Base-by-base conservation (phyloP, 176 grass and related monocot genomes). In the Neostapfia colusana region DNA sequence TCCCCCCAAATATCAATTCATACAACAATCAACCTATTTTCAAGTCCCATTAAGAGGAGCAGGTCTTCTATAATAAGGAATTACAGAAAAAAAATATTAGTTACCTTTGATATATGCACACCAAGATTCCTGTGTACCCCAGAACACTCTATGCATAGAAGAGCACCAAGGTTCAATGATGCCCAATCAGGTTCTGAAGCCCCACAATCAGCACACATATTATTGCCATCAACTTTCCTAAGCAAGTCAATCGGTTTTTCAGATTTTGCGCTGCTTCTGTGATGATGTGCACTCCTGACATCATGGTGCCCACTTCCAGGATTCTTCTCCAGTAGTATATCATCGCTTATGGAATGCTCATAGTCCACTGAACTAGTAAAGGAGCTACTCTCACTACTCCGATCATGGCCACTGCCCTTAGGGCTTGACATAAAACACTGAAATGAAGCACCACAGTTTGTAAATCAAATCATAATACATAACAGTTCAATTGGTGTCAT, bases 21-120 rank as follows among this genome's bases (percentile, higher is more conserved):
- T 63, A 11, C 36, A 69, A 46, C 16, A 80, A 84, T 14, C 40
- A 74, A 79, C 62, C 11, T 58, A 49, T 41, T 20, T 41, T 41
- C 71, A 67, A 55, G n/a, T 44, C 12, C 0, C 41, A 82, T 56
- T 40, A 79, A 68, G 31, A 78, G n/a, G n/a, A n/a, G n/a, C 25
- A 61, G 12, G 4, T 4, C 2, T 72, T 75, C n/a, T 72, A 23
- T 37, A 81, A 65, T 18, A 69, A 57, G 11, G 46, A 63, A 70
- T 84, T 63, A 48, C 49, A 75, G 38, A 42, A 55, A 43, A 78
- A 46, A 23, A 61, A 28, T 89, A 8, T 68, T 31, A 63, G 28
- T 85, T 85, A 92, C 95, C 95, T 99, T 99, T 17, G 95, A 99
- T 80, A 99, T 99, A 81, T 99, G 95, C 53, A 99, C 95, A 58